phyloP scores from a whole-genome alignment of 2,329 filamentous ascomycete species.

The Cytospora leucostoma region DNA sequence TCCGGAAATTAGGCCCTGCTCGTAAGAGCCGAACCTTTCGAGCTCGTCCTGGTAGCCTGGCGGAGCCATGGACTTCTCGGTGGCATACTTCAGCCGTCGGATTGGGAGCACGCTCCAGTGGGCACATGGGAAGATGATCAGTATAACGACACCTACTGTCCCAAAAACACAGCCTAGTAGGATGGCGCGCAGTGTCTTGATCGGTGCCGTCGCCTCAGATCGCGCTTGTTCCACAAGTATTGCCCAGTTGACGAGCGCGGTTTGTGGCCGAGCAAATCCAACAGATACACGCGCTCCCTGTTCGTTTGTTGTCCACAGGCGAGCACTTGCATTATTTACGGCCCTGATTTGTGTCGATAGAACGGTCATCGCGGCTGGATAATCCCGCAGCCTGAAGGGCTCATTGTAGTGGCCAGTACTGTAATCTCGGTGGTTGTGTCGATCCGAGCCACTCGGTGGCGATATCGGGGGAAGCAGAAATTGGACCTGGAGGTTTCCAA shows the following conservation, averaged over 20 bases:
- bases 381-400: slow-evolving; percentile 62
- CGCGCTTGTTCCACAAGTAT: slow-evolving; percentile 77
- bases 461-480: slow-evolving; percentile 62
- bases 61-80: slow-evolving; percentile 70
- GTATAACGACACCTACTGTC: slow-evolving; percentile 70
- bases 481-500: slow-evolving; percentile 51
- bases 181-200: slow-evolving; percentile 74
- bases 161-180: slow-evolving; percentile 84
- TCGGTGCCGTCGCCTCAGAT: slow-evolving; percentile 74
- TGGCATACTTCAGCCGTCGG: slow-evolving; percentile 71
- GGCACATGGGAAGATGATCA: slow-evolving; percentile 76
- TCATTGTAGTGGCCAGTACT: slow-evolving; percentile 44
- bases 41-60: slow-evolving; percentile 58
- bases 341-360: slow-evolving; percentile 53
- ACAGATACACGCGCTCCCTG: slow-evolving; percentile 69
- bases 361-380: slow-evolving; percentile 62
- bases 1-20: slow-evolving; percentile 46
- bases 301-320: slow-evolving; percentile 73
- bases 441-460: slow-evolving; percentile 42
- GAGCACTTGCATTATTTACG: slow-evolving; percentile 68
- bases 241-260: slow-evolving; percentile 75
- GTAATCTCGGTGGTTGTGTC: slow-evolving; percentile 50
- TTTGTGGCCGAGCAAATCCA: slow-evolving; percentile 74
- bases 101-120: slow-evolving; percentile 84
- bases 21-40: slow-evolving; percentile 43